Evolutionary conservation across 176 grass and related monocot species (phyloP).

Genomic region (Musa beccarii): DNA sequence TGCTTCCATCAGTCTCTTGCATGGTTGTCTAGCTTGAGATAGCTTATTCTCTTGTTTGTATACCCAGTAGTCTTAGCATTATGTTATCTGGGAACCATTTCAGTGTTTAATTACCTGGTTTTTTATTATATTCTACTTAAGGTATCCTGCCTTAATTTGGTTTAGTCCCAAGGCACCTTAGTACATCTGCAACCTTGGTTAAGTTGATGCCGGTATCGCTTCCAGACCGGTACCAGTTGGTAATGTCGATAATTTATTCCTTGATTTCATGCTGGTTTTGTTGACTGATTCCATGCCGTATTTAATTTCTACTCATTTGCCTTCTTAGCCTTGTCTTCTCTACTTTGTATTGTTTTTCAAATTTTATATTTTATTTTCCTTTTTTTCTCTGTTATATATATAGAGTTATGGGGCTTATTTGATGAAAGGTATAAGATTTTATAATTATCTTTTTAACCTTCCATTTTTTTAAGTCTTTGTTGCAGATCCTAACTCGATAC

Average conservation of each 20-base stretch:
- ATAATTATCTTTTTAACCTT: too few species aligned
- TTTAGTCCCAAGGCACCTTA: neutral
- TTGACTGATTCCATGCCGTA: too few species aligned
- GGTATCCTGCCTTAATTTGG: neutral
- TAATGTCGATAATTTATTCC: too few species aligned
- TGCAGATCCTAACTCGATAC: too few species aligned
- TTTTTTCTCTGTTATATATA: neutral
- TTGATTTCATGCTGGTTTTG: too few species aligned
- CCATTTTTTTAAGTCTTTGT: too few species aligned
- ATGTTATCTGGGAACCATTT: neutral
- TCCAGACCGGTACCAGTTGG: too few species aligned
- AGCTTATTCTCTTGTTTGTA: neutral
- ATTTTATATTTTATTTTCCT: slow-evolving; percentile 6
- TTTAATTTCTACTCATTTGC: too few species aligned
- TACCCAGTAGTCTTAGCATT: neutral
- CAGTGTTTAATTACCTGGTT: neutral
- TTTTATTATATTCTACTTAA: neutral
- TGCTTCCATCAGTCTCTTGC: neutral
- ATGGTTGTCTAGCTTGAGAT: neutral
- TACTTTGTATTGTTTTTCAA: too few species aligned
- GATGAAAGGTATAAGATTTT: too few species aligned
- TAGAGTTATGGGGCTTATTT: too few species aligned
- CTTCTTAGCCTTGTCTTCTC: too few species aligned
- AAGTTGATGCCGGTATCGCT: neutral
- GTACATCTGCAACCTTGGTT: neutral